These are phyloP conservation scores for Globisporangium echinulatum DNA, from an alignment of 352 stramenopile genomes.

Conservation along the genomic window DNA sequence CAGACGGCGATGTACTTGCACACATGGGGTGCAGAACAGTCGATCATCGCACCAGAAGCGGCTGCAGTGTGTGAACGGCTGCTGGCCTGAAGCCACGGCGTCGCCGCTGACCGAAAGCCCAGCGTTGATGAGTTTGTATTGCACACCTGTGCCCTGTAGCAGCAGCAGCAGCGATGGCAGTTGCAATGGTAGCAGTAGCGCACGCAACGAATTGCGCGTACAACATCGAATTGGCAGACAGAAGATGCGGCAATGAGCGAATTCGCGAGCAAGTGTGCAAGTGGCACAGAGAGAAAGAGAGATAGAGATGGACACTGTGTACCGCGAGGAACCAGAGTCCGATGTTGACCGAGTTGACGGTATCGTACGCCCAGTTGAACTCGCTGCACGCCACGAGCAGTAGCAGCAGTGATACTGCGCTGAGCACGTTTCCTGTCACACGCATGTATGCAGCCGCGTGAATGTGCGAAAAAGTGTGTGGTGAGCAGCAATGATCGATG, in stretches of 20 bases:
- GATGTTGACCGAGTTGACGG: constrained; percentile 68
- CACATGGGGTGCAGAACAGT: too few relatives aligned
- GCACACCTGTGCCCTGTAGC: constrained; percentile 49
- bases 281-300: neutral
- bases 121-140: constrained; percentile 81
- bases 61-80: constrained; percentile 24
- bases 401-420: too few relatives aligned
- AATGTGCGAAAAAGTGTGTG: too few relatives aligned
- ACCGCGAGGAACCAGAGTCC: constrained; percentile 66
- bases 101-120: constrained; percentile 32
- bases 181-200: neutral
- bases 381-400: too few relatives aligned
- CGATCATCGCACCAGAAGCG: constrained; percentile 28
- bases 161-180: neutral
- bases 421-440: constrained; percentile 12
- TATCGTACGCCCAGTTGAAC: constrained; percentile 19
- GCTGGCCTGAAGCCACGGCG: constrained; percentile 16
- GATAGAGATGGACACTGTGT: neutral
- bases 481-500: too few relatives aligned
- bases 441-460: too few relatives aligned
- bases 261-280: too few relatives aligned
- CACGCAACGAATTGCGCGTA: too few relatives aligned
- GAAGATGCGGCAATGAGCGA: neutral
- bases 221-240: too few relatives aligned
- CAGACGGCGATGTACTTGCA: too few relatives aligned